These are phyloP conservation scores for Pseudogymnoascus sp. DNA, from an alignment of 2,329 filamentous ascomycete species.

Conservation along the genomic window DNA sequence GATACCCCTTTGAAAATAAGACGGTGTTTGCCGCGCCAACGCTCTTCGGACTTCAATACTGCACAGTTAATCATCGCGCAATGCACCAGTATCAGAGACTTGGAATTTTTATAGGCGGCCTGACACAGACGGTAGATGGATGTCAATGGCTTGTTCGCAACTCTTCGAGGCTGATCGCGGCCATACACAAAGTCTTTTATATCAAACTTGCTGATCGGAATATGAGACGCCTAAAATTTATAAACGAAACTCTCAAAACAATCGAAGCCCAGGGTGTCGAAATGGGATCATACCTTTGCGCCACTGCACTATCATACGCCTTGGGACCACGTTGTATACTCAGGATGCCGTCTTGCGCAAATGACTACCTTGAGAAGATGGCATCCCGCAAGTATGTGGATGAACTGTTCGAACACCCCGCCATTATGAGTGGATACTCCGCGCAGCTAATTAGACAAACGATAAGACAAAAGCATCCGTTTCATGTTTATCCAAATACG, in stretches of 20 bases:
- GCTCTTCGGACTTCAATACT: not conserved
- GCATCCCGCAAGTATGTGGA: not conserved
- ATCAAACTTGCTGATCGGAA: not conserved
- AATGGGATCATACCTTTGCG: not conserved
- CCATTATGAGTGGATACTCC: slow-evolving; percentile 34
- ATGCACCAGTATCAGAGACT: slow-evolving; percentile 19
- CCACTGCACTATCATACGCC: not conserved
- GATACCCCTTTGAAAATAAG: not conserved
- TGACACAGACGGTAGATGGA: slow-evolving; percentile 18
- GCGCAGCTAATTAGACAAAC: slow-evolving; percentile 28
- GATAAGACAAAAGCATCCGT: slow-evolving; percentile 24
- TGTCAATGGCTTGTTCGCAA: slow-evolving; percentile 17
- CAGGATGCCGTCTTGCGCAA: not conserved
- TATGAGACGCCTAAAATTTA: not conserved
- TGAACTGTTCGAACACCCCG: not conserved
- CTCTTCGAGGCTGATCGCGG: not conserved
- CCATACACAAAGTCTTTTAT: slow-evolving; percentile 22
- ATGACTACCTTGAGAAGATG: not conserved
- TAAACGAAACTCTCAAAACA: not conserved
- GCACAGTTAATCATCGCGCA: not conserved
- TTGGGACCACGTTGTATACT: not conserved
- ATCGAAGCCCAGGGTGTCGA: not conserved
- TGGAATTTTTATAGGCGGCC: slow-evolving; percentile 15
- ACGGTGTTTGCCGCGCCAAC: not conserved
- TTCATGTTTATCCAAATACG: slow-evolving; percentile 17